Conservation (phyloP, 805 yeast species). For the Candida boidinii region DNA sequence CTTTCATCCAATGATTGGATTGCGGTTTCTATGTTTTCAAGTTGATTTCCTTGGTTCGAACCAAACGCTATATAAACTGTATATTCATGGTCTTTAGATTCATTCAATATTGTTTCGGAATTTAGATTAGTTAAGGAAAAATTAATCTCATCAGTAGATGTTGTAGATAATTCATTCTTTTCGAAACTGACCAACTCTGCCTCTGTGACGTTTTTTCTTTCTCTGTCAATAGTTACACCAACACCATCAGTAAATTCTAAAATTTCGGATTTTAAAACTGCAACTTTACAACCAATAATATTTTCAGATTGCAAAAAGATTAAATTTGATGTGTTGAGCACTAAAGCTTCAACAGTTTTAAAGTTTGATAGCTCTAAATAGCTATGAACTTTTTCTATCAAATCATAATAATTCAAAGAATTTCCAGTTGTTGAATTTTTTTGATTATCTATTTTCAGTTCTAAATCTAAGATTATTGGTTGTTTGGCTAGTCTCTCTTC, state of each 20-base stretch:
- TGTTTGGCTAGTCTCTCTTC: constrained; percentile 83
- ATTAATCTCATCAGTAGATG: constrained; percentile 5
- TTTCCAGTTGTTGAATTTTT: constrained; percentile 6
- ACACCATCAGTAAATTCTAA: constrained; percentile 82
- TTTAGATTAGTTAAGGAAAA: constrained; percentile 22
- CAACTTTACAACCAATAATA: constrained; percentile 30
- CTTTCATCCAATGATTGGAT: constrained; percentile 34
- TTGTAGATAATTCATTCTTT: not conserved
- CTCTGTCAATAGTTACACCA: constrained; percentile 66
- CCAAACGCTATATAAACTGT: constrained; percentile 81
- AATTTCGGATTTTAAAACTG: constrained; percentile 83
- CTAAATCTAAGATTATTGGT: constrained; percentile 56
- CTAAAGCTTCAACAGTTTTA: constrained; percentile 91
- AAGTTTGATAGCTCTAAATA: constrained; percentile 77
- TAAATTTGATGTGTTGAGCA: constrained; percentile 50
- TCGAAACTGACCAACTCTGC: constrained; percentile 15
- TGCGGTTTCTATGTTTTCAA: constrained; percentile 52
- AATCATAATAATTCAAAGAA: constrained; percentile 27
- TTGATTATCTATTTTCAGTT: constrained; percentile 23
- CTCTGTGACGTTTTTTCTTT: constrained; percentile 24
- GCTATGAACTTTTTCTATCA: constrained; percentile 39
- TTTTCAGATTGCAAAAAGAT: constrained; percentile 7
- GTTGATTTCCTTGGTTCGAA: constrained; percentile 70
- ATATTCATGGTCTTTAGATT: constrained; percentile 25
- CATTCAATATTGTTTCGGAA: constrained; percentile 9